Percentiles rank a stretch among this genome's conserved stretches.
Conservation (phyloP, 2,329 filamentous ascomycete genomes). For the Cladosporium cucumerinum region DNA sequence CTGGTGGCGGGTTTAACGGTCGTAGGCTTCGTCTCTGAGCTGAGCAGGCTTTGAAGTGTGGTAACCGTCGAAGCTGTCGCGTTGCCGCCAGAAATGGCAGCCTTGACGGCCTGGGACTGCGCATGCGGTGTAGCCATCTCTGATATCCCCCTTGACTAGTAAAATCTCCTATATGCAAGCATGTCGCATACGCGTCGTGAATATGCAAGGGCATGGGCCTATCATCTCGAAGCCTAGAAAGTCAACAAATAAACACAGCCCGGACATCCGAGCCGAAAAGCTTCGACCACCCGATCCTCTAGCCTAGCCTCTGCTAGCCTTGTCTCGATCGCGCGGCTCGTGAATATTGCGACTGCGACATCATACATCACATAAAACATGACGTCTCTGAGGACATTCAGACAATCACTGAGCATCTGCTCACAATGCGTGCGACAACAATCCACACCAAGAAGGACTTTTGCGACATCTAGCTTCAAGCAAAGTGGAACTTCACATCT, state of each 20-base stretch:
- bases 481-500: constrained; percentile 24
- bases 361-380: constrained; percentile 12
- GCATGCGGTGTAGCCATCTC: constrained; percentile 21
- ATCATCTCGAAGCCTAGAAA: constrained; percentile 14
- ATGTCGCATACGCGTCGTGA: constrained; percentile 2
- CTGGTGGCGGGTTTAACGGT: not conserved
- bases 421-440: constrained; percentile 7
- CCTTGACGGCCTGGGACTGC: constrained; percentile 21
- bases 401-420: constrained; percentile 16
- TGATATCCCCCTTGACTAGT: not conserved
- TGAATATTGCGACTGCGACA: not conserved
- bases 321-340: not conserved
- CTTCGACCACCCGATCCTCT: constrained; percentile 7
- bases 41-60: constrained; percentile 27
- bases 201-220: constrained; percentile 5
- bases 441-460: not conserved
- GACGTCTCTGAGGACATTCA: constrained; percentile 17
- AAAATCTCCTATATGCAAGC: not conserved
- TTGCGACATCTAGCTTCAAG: constrained; percentile 9
- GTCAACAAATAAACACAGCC: constrained; percentile 17
- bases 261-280: constrained; percentile 12
- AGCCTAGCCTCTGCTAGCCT: not conserved
- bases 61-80: constrained; percentile 26
- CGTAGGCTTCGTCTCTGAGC: constrained; percentile 17
- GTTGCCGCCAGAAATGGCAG: constrained; percentile 20